Conservation (phyloP, 2,329 filamentous ascomycete genomes). For the Microsporum ferrugineum region DNA sequence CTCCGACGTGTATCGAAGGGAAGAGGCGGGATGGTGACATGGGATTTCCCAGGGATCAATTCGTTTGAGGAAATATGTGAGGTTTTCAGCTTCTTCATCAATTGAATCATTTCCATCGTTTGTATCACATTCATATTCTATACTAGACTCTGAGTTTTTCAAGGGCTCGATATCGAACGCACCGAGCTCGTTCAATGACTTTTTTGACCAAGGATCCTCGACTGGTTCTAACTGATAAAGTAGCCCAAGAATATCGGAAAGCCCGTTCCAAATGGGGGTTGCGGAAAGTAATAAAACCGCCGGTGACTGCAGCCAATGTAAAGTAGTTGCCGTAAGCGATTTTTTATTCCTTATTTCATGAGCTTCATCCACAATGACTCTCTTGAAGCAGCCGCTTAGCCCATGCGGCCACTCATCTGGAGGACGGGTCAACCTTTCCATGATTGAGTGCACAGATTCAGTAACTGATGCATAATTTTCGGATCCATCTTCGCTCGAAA, state of each 20-base stretch:
- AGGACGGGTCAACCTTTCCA: neutral
- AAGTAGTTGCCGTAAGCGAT: neutral
- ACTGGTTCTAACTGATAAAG: neutral
- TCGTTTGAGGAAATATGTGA: neutral
- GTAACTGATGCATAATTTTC: neutral
- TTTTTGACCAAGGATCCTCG: neutral
- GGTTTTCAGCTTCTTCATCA: neutral
- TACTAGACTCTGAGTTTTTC: neutral
- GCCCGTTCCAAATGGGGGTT: constrained; percentile 5
- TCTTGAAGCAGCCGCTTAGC: neutral
- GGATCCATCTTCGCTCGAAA: neutral
- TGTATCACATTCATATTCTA: neutral
- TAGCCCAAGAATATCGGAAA: neutral
- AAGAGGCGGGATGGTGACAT: neutral
- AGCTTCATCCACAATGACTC: constrained; percentile 3
- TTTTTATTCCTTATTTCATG: neutral
- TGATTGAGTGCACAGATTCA: neutral
- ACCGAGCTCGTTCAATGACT: neutral
- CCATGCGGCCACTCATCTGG: neutral
- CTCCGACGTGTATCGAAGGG: neutral
- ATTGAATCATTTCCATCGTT: neutral
- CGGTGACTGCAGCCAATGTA: neutral
- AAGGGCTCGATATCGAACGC: neutral
- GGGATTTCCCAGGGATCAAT: neutral
- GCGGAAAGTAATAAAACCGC: neutral